These are phyloP conservation scores for Xylaria sp. DNA, from an alignment of 2,329 filamentous ascomycete species.

Conservation along the genomic window DNA sequence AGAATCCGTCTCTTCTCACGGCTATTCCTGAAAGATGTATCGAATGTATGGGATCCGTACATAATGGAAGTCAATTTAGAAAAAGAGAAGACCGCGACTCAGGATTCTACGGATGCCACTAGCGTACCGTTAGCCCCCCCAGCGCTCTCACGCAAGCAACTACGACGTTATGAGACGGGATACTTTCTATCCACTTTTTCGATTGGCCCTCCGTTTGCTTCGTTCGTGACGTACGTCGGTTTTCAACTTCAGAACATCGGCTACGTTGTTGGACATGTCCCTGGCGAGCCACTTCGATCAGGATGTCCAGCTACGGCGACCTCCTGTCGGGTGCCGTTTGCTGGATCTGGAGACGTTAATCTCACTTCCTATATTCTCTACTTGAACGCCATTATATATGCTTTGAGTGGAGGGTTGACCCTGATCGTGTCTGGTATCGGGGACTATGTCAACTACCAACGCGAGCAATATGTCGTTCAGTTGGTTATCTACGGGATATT, in stretches of 20 bases:
- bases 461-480: slow-evolving; percentile 20
- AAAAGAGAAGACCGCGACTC: not conserved
- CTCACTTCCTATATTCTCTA: slow-evolving; percentile 27
- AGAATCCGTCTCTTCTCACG: not conserved
- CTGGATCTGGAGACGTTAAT: slow-evolving; percentile 24
- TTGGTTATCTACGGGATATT: slow-evolving; percentile 22
- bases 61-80: not conserved
- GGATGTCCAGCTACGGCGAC: slow-evolving; percentile 17
- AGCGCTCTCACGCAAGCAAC: slow-evolving; percentile 6
- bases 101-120: not conserved
- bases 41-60: not conserved
- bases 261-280: slow-evolving; percentile 11
- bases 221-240: slow-evolving; percentile 20
- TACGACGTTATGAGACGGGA: slow-evolving; percentile 18
- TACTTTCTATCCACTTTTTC: slow-evolving; percentile 26
- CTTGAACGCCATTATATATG: slow-evolving; percentile 25
- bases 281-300: slow-evolving; percentile 8
- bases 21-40: not conserved
- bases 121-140: not conserved
- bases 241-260: slow-evolving; percentile 26
- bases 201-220: slow-evolving; percentile 17
- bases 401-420: slow-evolving; percentile 18
- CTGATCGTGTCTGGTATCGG: slow-evolving; percentile 20
- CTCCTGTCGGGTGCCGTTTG: slow-evolving; percentile 28
- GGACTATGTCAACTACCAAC: slow-evolving; percentile 18